Percentiles rank a stretch among this genome's conserved stretches.
phyloP scores from a whole-genome alignment of 2,329 filamentous ascomycete genomes.

The Claviceps digitariae region DNA sequence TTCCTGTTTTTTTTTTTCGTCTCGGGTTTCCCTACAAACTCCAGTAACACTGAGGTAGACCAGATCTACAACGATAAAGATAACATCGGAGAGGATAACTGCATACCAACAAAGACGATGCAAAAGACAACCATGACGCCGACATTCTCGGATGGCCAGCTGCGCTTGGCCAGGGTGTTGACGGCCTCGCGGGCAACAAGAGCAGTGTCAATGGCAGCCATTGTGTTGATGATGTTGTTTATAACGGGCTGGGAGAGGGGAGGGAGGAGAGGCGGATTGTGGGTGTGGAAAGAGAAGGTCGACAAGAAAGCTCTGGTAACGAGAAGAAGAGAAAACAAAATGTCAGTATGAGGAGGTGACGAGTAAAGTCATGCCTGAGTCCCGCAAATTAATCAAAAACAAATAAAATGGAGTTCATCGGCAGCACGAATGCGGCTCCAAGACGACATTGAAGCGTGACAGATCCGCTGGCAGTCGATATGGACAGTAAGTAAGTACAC shows the following conservation, averaged over 20 bases:
- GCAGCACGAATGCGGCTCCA: neutral
- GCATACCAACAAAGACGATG: constrained; percentile 27
- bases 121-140: constrained; percentile 31
- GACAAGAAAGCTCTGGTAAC: neutral
- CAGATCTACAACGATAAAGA: neutral
- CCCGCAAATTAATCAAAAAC: neutral
- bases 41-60: too few species aligned
- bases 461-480: too few species aligned
- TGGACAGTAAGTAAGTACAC: too few species aligned
- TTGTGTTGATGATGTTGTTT: constrained; percentile 10
- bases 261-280: neutral
- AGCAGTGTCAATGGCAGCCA: constrained; percentile 26
- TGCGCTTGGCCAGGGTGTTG: constrained; percentile 26
- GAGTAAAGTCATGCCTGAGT: neutral
- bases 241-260: neutral
- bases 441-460: neutral
- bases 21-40: too few species aligned
- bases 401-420: neutral
- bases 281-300: neutral
- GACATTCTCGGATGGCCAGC: constrained; percentile 24
- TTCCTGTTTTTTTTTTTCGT: too few species aligned
- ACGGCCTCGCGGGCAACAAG: constrained; percentile 21
- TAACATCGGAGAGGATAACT: neutral
- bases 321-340: neutral
- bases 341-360: neutral